Evolutionary conservation across 257 asterid genomes (phyloP).

Genomic region (Euphrasia confusa): DNA sequence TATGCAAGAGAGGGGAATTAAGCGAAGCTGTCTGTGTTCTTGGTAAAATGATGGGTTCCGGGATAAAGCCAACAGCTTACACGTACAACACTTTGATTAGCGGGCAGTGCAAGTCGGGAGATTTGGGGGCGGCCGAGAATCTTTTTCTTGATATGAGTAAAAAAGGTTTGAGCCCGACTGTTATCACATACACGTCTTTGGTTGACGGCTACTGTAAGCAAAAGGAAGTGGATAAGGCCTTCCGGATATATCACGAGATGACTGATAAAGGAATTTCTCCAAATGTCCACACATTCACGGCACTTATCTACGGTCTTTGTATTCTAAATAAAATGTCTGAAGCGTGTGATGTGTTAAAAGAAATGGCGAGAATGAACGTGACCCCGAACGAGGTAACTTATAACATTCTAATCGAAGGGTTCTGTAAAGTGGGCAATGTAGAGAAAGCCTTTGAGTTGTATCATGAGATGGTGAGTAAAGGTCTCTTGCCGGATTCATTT

Average conservation of each 20-base stretch:
- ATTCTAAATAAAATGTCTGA: constrained; percentile 53
- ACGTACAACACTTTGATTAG: constrained; percentile 69
- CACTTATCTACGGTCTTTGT: constrained; percentile 66
- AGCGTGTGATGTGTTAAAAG: constrained; percentile 48
- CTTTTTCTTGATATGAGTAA: constrained; percentile 46
- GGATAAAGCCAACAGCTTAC: constrained; percentile 45
- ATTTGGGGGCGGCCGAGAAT: constrained; percentile 43
- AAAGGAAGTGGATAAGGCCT: constrained; percentile 57
- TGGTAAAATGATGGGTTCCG: constrained; percentile 48
- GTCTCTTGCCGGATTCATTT: constrained; percentile 71
- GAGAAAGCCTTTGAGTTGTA: constrained; percentile 62
- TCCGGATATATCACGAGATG: constrained; percentile 75
- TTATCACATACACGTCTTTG: constrained; percentile 80
- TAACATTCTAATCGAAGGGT: constrained; percentile 77
- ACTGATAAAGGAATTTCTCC: constrained; percentile 70
- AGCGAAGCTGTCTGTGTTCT: constrained; percentile 47
- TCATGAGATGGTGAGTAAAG: constrained; percentile 63
- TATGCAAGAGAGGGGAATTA: constrained; percentile 60
- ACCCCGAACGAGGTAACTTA: constrained; percentile 72
- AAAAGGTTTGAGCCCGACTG: constrained; percentile 67
- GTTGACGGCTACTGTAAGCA: constrained; percentile 76
- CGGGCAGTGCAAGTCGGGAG: constrained; percentile 72
- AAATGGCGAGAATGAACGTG: constrained; percentile 55
- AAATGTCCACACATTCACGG: constrained; percentile 61
- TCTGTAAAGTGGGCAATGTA: constrained; percentile 52